Percentiles rank a stretch among this genome's conserved stretches.
These are phyloP conservation scores for Paramyrothecium roridum DNA, from an alignment of 2,329 filamentous ascomycete genomes.

Conservation along the genomic window DNA sequence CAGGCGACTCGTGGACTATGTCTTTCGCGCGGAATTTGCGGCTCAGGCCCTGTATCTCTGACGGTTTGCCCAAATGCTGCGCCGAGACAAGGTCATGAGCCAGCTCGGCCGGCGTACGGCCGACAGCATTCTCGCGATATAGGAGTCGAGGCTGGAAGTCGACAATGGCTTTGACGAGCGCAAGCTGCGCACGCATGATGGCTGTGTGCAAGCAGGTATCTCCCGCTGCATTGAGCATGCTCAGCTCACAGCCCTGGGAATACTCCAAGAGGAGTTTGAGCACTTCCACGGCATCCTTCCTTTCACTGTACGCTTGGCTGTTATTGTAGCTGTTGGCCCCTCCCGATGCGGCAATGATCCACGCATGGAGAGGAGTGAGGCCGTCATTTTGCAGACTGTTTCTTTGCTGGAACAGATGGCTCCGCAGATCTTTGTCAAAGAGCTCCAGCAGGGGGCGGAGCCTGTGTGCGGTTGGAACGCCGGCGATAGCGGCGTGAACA, in stretches of 20 bases:
- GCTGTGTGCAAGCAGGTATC: constrained; percentile 63
- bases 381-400: constrained; percentile 47
- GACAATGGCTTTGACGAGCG: constrained; percentile 44
- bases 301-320: neutral
- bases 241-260: constrained; percentile 53
- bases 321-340: constrained; percentile 7
- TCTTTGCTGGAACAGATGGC: constrained; percentile 57
- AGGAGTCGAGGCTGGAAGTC: constrained; percentile 56
- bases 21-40: neutral
- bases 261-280: constrained; percentile 50
- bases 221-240: constrained; percentile 60
- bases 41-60: neutral
- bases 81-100: constrained; percentile 53
- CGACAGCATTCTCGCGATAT: constrained; percentile 72
- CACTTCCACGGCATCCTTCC: constrained; percentile 32
- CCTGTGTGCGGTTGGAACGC: constrained; percentile 25
- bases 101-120: constrained; percentile 68
- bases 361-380: constrained; percentile 62
- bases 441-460: constrained; percentile 51
- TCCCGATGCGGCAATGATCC: constrained; percentile 37
- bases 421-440: constrained; percentile 54
- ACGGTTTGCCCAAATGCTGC: constrained; percentile 25
- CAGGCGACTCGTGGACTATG: neutral
- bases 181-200: constrained; percentile 34
- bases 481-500: constrained; percentile 54